Conservation (phyloP, 1,284 basidiomycete species). For the Ganoderma sp. region DNA sequence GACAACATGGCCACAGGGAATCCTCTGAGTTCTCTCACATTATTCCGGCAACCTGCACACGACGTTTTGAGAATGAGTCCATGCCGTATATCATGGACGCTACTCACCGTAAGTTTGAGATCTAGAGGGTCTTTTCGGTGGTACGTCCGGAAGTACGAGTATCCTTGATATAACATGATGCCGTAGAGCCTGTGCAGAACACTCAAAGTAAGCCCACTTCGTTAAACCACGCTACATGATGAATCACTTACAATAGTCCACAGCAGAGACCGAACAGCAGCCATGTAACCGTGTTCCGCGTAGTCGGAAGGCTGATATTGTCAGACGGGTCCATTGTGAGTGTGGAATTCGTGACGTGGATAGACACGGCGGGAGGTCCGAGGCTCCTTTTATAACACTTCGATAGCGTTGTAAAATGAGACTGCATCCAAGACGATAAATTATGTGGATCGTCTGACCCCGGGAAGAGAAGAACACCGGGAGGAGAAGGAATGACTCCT, state of each 20-base stretch:
- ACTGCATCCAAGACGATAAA: neutral
- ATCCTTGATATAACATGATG: neutral
- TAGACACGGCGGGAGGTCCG: neutral
- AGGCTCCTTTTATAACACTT: neutral
- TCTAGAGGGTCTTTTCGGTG: neutral
- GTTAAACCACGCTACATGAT: neutral
- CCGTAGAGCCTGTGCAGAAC: neutral
- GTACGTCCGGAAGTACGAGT: neutral
- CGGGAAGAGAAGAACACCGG: neutral
- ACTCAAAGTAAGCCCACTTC: neutral
- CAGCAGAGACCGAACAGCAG: slow-evolving; percentile 3
- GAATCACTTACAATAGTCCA: neutral
- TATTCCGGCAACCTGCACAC: neutral
- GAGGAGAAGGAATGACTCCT: neutral
- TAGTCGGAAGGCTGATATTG: neutral
- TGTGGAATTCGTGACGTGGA: neutral
- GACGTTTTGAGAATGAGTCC: neutral
- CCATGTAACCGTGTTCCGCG: neutral
- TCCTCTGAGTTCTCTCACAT: neutral
- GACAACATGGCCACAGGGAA: neutral
- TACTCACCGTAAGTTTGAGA: neutral
- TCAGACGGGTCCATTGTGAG: neutral
- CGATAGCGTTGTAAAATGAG: neutral
- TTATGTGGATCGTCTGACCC: neutral
- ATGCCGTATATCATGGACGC: neutral